Base-by-base conservation (phyloP, 192 early-diverging fungal genomes). In the Gamsiella multidivaricata region DNA sequence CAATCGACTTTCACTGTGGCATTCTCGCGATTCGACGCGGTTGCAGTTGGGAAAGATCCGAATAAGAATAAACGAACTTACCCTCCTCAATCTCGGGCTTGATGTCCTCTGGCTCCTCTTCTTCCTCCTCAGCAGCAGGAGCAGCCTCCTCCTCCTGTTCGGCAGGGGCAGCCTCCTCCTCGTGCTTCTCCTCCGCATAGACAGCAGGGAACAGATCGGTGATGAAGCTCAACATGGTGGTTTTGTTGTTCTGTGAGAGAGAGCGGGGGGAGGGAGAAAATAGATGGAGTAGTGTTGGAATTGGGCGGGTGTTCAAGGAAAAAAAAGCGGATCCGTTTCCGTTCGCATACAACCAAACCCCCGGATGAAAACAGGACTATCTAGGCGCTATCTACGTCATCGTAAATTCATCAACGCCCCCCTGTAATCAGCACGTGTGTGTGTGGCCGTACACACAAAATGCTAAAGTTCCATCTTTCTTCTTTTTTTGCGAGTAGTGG, bases 31-130 rank as follows among this genome's bases (percentile, higher is more conserved):
- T n/a, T n/a, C n/a, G n/a, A n/a, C n/a, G n/a, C n/a, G n/a, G n/a
- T n/a, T n/a, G n/a, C n/a, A n/a, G n/a, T n/a, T n/a, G n/a, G n/a
- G n/a, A n/a, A n/a, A n/a, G n/a, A n/a, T n/a, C n/a, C n/a, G n/a
- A n/a, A n/a, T n/a, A n/a, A 12, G 28, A 31, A 53, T 1, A 26
- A 53, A 53, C 3, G 28, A 31, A 69, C 72, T 79, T 81, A 87
- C 88, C 87, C 80, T 87, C 88, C 52, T 82, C 70, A 58, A 90
- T 90, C 61, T 79, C 80, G 46, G 83, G 83, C 80, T 84, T 87
- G 61, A 80, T 65, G 80, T 91, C 92, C 66, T 83, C 88, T 46
- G 82, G 85, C 47, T 88, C 86, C 70, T 83, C 84, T 28, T 81
- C 86, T 26, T 68, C 83, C 37, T 71, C 85, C 39, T 68, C 84